Percentiles rank a stretch among this genome's conserved stretches.
Conservation (phyloP, 2,329 filamentous ascomycete genomes). For the Aspergillus fumigatus region DNA sequence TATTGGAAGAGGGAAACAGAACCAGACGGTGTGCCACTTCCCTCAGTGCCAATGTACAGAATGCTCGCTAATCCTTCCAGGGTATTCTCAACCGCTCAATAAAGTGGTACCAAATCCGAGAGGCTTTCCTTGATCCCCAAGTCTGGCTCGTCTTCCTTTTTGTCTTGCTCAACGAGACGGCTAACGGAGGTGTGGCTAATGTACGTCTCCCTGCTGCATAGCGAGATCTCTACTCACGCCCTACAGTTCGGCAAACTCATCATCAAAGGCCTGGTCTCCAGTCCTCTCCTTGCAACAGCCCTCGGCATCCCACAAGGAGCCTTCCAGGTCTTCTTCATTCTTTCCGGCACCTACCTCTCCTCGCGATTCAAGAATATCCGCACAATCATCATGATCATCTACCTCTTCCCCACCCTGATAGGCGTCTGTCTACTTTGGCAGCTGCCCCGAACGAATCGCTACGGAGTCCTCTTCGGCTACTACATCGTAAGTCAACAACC, state of each 20-base stretch:
- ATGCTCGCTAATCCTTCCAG: not conserved
- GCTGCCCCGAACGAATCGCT: constrained; percentile 38
- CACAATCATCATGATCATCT: constrained; percentile 51
- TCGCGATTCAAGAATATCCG: constrained; percentile 48
- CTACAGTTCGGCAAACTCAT: constrained; percentile 50
- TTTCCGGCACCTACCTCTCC: constrained; percentile 50
- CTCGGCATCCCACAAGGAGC: constrained; percentile 53
- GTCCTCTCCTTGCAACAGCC: constrained; percentile 46
- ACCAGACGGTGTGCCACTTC: constrained; percentile 6
- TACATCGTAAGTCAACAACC: constrained; percentile 36
- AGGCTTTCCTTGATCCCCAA: constrained; percentile 44
- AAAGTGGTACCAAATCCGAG: constrained; percentile 46
- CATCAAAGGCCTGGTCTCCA: constrained; percentile 43
- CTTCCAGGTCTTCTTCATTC: constrained; percentile 50
- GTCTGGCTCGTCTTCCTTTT: constrained; percentile 45
- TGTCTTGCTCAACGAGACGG: constrained; percentile 49
- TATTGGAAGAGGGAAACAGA: constrained; percentile 31
- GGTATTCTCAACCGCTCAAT: constrained; percentile 47
- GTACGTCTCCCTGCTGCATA: not conserved
- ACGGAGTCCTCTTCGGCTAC: constrained; percentile 49
- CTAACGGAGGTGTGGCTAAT: constrained; percentile 51
- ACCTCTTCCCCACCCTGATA: constrained; percentile 49
- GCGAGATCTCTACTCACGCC: not conserved
- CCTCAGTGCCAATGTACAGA: not conserved
- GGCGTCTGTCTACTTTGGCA: constrained; percentile 50